Base-by-base conservation (phyloP, 352 stramenopile species). In the Phytophthora hybrid region DNA sequence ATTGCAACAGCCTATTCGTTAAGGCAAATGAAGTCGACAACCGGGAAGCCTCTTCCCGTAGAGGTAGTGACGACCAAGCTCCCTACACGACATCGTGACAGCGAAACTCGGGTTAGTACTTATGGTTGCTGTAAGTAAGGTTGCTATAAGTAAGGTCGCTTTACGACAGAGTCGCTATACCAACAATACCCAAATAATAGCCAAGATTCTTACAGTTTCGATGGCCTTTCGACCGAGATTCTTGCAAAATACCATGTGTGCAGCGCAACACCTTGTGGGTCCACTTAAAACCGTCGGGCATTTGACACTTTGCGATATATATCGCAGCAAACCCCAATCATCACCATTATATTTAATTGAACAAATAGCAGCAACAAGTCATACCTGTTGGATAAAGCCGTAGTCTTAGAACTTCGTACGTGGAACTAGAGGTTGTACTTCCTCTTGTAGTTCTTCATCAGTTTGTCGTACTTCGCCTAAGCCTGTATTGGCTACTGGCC, bases 171-270 rank as follows among this genome's bases (percentile, higher is more conserved):
- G 26, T 31, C 29, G 29, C 29, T 31, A 31, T 31, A 31, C 13
- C 34, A 44, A 44, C 16, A 2, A 14, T 44, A 16, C 34, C 34
- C 9, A 44, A 14, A 44, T 44, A 9, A 44, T 16, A 44, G 34
- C 34, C 34, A 1, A 44, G 34, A 7, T 44, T 44, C 11, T 46
- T 58, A 5, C 53, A 49, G n/a, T 53, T 57, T 26, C 53, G 59
- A 46, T 64, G 52, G 3, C 41, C 66, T 46, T 67, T 60, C 18
- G 52, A 52, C n/a, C 59, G 39, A 37, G 66, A 56, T 31, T 4
- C 10, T 58, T 67, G 58, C 16, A 23, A 59, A n/a, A 73, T 21
- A 1, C 49, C 66, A 57, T 73, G 66, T 5, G 58, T 69, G 53
- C 66, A 74, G 31, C 55, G 34, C n/a, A 31, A 65, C 0, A 65